Conservation (phyloP, 164 flowering plant genomes). For the Vitis riparia region DNA sequence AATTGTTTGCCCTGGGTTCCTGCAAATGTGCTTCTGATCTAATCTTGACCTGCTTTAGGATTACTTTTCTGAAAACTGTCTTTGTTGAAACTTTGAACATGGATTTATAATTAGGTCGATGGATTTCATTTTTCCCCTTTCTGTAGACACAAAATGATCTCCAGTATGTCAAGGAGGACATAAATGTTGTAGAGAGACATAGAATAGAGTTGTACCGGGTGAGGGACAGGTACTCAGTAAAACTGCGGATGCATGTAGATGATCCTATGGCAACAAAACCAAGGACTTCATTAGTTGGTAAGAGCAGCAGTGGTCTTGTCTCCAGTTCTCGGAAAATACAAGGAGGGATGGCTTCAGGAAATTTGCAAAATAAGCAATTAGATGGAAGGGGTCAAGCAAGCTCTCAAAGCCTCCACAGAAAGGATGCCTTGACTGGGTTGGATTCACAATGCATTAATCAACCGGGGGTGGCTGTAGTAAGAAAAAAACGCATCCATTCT, state of each 20-base stretch:
- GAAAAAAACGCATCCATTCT: constrained; percentile 72
- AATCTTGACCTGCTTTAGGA: not conserved
- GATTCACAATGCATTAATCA: constrained; percentile 58
- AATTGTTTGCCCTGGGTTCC: not conserved
- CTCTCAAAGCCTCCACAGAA: constrained; percentile 50
- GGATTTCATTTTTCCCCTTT: not conserved
- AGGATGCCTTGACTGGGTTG: constrained; percentile 60
- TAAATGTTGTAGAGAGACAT: constrained; percentile 75
- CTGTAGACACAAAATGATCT: constrained; percentile 81
- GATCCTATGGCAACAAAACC: constrained; percentile 41
- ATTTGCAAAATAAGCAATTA: constrained; percentile 43
- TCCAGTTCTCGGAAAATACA: constrained; percentile 46
- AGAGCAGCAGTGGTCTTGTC: constrained; percentile 41
- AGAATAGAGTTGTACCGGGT: constrained; percentile 69
- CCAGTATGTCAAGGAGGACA: constrained; percentile 82
- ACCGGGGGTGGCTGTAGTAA: constrained; percentile 59
- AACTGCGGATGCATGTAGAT: constrained; percentile 61
- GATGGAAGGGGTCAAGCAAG: constrained; percentile 51
- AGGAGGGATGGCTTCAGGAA: constrained; percentile 45
- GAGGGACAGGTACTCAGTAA: constrained; percentile 68
- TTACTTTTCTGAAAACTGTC: not conserved
- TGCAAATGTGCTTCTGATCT: not conserved
- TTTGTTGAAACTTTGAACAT: not conserved
- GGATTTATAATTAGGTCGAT: not conserved
- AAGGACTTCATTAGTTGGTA: constrained; percentile 54